phyloP scores from a whole-genome alignment of 108 stramenopile genomes.

The Chaetoceros tenuissimus region DNA sequence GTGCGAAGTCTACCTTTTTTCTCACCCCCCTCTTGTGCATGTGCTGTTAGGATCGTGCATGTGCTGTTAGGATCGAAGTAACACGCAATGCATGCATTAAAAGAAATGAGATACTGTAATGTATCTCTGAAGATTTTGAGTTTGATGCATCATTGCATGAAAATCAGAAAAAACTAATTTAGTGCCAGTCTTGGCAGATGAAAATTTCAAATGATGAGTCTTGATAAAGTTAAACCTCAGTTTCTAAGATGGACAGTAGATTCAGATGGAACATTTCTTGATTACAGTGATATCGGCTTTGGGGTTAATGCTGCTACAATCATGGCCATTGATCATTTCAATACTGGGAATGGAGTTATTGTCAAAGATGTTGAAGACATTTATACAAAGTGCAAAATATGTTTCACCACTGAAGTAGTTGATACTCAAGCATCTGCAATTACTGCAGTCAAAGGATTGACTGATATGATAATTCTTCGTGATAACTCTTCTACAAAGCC shows the following conservation, averaged over 20 bases:
- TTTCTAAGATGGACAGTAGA: neutral
- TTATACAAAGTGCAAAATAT: conserved; percentile 7
- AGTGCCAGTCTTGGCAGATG: too few species aligned
- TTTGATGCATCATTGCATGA: too few species aligned
- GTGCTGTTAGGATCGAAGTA: too few species aligned
- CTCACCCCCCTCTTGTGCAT: too few species aligned
- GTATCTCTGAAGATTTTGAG: too few species aligned
- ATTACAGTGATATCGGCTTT: neutral
- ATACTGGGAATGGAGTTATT: conserved; percentile 11
- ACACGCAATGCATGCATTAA: too few species aligned
- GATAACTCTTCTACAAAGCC: neutral
- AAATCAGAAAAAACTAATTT: too few species aligned
- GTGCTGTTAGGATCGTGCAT: too few species aligned
- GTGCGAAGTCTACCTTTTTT: too few species aligned
- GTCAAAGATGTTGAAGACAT: conserved; percentile 3
- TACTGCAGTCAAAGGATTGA: neutral
- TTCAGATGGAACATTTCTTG: neutral
- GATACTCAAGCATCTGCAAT: neutral
- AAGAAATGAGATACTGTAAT: too few species aligned
- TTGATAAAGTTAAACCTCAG: too few species aligned
- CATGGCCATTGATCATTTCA: conserved; percentile 13
- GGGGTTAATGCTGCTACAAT: conserved; percentile 1
- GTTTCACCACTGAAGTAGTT: conserved; percentile 3
- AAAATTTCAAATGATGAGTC: too few species aligned
- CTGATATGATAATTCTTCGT: neutral